Percentiles rank a stretch among this genome's conserved stretches.
Evolutionary conservation across 2,329 filamentous ascomycete genomes (phyloP).

Genomic region (Aulographum hederae): DNA sequence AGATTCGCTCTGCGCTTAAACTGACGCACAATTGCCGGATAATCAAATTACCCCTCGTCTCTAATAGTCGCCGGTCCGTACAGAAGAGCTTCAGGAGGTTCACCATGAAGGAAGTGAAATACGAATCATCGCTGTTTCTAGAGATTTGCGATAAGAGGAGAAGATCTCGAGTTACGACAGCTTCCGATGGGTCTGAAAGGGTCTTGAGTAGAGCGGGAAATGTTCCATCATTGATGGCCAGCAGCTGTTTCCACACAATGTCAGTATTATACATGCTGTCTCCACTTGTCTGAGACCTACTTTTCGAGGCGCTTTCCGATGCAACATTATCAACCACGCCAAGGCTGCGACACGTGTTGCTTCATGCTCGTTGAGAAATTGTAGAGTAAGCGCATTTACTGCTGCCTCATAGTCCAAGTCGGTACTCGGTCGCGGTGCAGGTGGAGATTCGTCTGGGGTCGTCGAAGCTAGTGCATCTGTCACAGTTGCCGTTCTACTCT

Average conservation of each 20-base stretch:
- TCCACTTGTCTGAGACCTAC: too few relatives aligned
- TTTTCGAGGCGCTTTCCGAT: slow-evolving; percentile 83
- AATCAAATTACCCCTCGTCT: slow-evolving; percentile 87
- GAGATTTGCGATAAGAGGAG: slow-evolving; percentile 92
- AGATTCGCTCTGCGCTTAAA: slow-evolving; percentile 85
- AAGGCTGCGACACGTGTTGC: slow-evolving; percentile 84
- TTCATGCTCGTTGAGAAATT: slow-evolving; percentile 94
- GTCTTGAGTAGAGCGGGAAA: slow-evolving; percentile 95
- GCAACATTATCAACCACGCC: slow-evolving; percentile 95
- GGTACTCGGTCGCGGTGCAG: slow-evolving; percentile 14
- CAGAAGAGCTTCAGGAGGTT: slow-evolving; percentile 89
- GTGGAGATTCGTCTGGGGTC: slow-evolving; percentile 27
- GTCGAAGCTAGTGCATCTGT: slow-evolving; percentile 23
- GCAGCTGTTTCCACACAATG: slow-evolving; percentile 19
- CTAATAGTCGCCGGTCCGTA: slow-evolving; percentile 76
- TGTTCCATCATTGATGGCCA: slow-evolving; percentile 92
- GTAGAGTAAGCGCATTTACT: slow-evolving; percentile 77
- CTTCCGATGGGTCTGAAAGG: slow-evolving; percentile 83
- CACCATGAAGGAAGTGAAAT: slow-evolving; percentile 97
- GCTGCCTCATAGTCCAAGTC: slow-evolving; percentile 82
- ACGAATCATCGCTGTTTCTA: slow-evolving; percentile 87
- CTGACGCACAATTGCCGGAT: slow-evolving; percentile 89
- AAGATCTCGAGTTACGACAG: slow-evolving; percentile 86
- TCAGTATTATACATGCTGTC: slow-evolving; percentile 1
- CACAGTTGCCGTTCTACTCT: neutral